Conservation (phyloP, 208 protist genomes). For the Blechomonas ayalai region DNA sequence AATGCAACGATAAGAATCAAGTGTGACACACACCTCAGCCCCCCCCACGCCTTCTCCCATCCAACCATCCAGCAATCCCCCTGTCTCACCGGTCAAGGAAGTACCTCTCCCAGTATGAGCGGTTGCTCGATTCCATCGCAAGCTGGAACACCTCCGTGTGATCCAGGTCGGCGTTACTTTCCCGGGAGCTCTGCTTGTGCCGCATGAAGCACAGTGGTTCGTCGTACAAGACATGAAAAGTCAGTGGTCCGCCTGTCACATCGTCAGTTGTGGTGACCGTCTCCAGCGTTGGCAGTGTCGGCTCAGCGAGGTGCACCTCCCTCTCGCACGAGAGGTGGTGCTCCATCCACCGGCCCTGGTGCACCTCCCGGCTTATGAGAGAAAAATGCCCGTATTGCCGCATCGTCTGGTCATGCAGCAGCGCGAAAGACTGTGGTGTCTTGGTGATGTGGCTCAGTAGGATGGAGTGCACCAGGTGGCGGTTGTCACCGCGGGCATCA, state of each 20-base stretch:
- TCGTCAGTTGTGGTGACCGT: constrained; percentile 29
- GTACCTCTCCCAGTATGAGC: constrained; percentile 53
- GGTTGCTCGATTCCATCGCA: constrained; percentile 42
- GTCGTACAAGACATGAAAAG: constrained; percentile 51
- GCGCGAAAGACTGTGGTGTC: constrained; percentile 34
- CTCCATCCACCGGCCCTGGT: constrained; percentile 57
- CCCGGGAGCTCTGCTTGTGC: constrained; percentile 46
- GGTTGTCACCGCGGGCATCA: constrained; percentile 68
- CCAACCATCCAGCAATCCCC: not conserved
- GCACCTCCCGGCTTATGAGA: constrained; percentile 24
- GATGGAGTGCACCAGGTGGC: constrained; percentile 57
- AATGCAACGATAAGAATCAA: too few species aligned
- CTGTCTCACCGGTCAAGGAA: constrained; percentile 57
- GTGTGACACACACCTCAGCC: too few species aligned
- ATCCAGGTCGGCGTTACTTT: constrained; percentile 41
- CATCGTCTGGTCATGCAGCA: constrained; percentile 47
- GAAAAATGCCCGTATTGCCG: constrained; percentile 48
- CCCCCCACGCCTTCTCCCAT: too few species aligned
- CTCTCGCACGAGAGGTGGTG: constrained; percentile 47
- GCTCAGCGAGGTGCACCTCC: constrained; percentile 60
- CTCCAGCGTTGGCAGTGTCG: constrained; percentile 37
- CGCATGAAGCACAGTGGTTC: constrained; percentile 52
- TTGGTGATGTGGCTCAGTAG: constrained; percentile 54
- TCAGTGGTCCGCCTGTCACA: constrained; percentile 9
- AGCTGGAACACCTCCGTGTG: constrained; percentile 77